Evolutionary conservation across 2,329 filamentous ascomycete species (phyloP).

Genomic region (Colletotrichum melonis): DNA sequence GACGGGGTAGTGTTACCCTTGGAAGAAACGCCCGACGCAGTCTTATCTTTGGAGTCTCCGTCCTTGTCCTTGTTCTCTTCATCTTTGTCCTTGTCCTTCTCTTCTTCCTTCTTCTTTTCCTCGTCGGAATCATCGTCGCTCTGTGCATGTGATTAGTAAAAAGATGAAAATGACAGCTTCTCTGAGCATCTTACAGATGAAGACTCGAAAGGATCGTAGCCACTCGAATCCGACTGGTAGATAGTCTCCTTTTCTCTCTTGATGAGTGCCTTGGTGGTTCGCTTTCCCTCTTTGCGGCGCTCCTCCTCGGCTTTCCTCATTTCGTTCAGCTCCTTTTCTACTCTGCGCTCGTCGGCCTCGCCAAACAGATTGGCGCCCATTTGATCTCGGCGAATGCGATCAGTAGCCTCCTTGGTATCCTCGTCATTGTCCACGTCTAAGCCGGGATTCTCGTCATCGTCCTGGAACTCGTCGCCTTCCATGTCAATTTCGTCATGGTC

Average conservation of each 20-base stretch:
- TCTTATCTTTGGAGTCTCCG: slow-evolving; percentile 66
- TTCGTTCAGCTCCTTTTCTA: slow-evolving; percentile 80
- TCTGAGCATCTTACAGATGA: slow-evolving; percentile 44
- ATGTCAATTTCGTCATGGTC: slow-evolving; percentile 79
- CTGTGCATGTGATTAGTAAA: slow-evolving; percentile 43
- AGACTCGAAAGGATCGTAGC: slow-evolving; percentile 53
- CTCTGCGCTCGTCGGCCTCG: slow-evolving; percentile 74
- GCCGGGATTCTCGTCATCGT: slow-evolving; percentile 84
- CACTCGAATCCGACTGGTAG: slow-evolving; percentile 77
- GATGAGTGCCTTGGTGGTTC: slow-evolving; percentile 81
- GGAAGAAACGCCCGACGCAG: slow-evolving; percentile 67
- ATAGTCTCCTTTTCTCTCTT: slow-evolving; percentile 89
- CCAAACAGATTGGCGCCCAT: slow-evolving; percentile 88
- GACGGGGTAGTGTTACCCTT: slow-evolving; percentile 74
- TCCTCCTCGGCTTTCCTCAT: slow-evolving; percentile 75
- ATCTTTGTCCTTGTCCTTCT: slow-evolving; percentile 51
- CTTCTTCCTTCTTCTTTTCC: slow-evolving; percentile 48
- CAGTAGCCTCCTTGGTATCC: slow-evolving; percentile 77
- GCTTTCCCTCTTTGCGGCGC: slow-evolving; percentile 78
- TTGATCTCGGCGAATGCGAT: slow-evolving; percentile 82
- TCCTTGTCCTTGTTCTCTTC: slow-evolving; percentile 71
- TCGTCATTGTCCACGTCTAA: slow-evolving; percentile 86
- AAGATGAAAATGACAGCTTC: background rate
- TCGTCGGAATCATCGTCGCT: slow-evolving; percentile 61
- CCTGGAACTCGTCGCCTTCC: slow-evolving; percentile 81